Evolutionary conservation across 2,329 filamentous ascomycete species (phyloP).

Genomic region (Exophiala sp.): DNA sequence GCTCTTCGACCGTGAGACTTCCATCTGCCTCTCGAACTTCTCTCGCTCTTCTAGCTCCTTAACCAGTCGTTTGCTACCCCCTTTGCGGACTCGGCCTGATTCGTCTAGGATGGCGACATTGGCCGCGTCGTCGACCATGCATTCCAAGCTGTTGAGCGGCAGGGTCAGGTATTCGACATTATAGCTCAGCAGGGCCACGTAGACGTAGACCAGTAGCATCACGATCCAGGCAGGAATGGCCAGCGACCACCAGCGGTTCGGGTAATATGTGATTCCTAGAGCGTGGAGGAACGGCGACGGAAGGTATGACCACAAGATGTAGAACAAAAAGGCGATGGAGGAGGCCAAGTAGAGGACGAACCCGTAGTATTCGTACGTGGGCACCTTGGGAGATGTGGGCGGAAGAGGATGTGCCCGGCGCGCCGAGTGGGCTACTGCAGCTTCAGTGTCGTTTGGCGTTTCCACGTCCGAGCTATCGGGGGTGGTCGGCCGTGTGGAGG

Average conservation of each 20-base stretch:
- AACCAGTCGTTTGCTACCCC: slow-evolving; percentile 35
- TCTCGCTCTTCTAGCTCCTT: slow-evolving; percentile 17
- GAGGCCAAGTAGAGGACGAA: slow-evolving; percentile 94
- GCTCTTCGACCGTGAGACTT: slow-evolving; percentile 35
- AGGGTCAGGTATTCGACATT: slow-evolving; percentile 86
- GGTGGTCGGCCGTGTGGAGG: slow-evolving; percentile 81
- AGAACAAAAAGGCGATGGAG: slow-evolving; percentile 68
- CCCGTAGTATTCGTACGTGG: slow-evolving; percentile 99
- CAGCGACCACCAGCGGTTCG: slow-evolving; percentile 94
- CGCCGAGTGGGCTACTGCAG: slow-evolving; percentile 55
- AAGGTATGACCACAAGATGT: slow-evolving; percentile 78
- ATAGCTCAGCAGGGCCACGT: slow-evolving; percentile 82
- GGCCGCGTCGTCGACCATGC: slow-evolving; percentile 83
- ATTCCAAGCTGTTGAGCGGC: slow-evolving; percentile 72
- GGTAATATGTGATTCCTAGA: slow-evolving; percentile 93
- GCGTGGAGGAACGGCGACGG: slow-evolving; percentile 87
- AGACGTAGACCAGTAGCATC: slow-evolving; percentile 84
- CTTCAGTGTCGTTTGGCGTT: slow-evolving; percentile 53
- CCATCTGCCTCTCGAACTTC: slow-evolving; percentile 35
- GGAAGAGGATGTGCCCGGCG: slow-evolving; percentile 61
- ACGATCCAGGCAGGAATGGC: slow-evolving; percentile 88
- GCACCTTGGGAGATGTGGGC: slow-evolving; percentile 82
- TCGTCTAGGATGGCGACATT: slow-evolving; percentile 76
- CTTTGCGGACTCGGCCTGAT: slow-evolving; percentile 53
- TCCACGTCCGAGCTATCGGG: slow-evolving; percentile 90